These are phyloP conservation scores for Dictyophora rubrovolvata DNA, from an alignment of 768 basidiomycete genomes.

Conservation along the genomic window DNA sequence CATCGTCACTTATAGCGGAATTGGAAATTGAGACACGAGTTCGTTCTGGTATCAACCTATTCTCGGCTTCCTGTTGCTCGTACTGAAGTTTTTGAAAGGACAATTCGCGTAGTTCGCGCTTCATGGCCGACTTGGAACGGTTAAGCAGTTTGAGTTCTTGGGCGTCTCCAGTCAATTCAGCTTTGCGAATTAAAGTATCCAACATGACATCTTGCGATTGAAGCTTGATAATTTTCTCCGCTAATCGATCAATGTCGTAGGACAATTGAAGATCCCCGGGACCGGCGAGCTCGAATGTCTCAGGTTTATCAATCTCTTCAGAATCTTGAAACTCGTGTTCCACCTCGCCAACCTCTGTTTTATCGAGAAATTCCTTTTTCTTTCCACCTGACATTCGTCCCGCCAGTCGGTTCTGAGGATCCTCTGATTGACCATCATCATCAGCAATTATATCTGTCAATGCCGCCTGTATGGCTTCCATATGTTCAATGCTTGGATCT, in stretches of 20 bases:
- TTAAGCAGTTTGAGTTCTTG: constrained; percentile 76
- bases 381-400: not conserved
- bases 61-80: constrained; percentile 89
- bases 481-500: constrained; percentile 37
- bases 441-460: constrained; percentile 91
- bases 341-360: constrained; percentile 38
- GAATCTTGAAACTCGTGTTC: constrained; percentile 32
- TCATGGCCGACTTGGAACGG: constrained; percentile 74
- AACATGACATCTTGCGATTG: constrained; percentile 77
- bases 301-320: constrained; percentile 25
- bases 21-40: constrained; percentile 81
- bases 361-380: constrained; percentile 21
- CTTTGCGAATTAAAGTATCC: constrained; percentile 84
- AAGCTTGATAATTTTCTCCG: constrained; percentile 63
- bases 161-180: constrained; percentile 84
- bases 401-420: not conserved
- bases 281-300: constrained; percentile 64
- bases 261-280: constrained; percentile 87
- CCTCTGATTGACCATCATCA: constrained; percentile 43
- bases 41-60: constrained; percentile 71
- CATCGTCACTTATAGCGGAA: constrained; percentile 72
- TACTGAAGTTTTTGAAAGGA: constrained; percentile 88
- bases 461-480: constrained; percentile 95
- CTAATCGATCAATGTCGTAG: constrained; percentile 73
- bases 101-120: constrained; percentile 71